Conservation (phyloP, 768 basidiomycete species). For the Boletales sp. region DNA sequence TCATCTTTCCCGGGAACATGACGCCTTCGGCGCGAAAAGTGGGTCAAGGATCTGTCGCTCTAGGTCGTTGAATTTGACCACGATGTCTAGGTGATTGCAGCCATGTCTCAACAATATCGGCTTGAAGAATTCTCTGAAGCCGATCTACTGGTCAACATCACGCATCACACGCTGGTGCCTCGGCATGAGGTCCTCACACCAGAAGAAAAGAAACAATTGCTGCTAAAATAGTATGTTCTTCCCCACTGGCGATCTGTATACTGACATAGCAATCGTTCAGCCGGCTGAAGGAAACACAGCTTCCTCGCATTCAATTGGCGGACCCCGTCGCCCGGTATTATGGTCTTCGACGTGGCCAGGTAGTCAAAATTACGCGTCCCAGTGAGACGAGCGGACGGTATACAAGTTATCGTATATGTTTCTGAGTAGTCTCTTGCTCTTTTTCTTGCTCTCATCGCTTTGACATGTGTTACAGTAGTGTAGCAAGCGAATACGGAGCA, state of each 20-base stretch:
- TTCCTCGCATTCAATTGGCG: constrained; percentile 92
- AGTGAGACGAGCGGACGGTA: constrained; percentile 96
- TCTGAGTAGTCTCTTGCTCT: constrained; percentile 37
- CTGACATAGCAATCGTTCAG: constrained; percentile 39
- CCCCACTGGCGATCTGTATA: constrained; percentile 1
- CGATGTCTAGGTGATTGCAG: constrained; percentile 73
- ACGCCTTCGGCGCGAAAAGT: constrained; percentile 96
- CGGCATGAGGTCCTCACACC: constrained; percentile 81
- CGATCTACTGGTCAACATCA: constrained; percentile 96
- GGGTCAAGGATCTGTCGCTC: constrained; percentile 11
- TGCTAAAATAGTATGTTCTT: constrained; percentile 86
- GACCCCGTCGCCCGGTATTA: constrained; percentile 99
- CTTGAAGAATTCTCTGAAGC: constrained; percentile 97
- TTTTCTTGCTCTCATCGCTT: constrained; percentile 1
- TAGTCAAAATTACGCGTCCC: constrained; percentile 96
- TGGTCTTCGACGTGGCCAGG: constrained; percentile 90
- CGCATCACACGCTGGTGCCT: constrained; percentile 92
- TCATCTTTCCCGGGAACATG: constrained; percentile 95
- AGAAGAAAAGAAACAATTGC: constrained; percentile 81
- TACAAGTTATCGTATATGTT: constrained; percentile 89
- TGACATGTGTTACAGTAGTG: constrained; percentile 5
- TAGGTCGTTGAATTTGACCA: not conserved
- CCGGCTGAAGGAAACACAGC: constrained; percentile 95
- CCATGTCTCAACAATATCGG: constrained; percentile 81
- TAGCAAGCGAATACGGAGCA: constrained; percentile 10